Base-by-base conservation (phyloP, 176 grass and related monocot genomes). In the Oryza officinalis region DNA sequence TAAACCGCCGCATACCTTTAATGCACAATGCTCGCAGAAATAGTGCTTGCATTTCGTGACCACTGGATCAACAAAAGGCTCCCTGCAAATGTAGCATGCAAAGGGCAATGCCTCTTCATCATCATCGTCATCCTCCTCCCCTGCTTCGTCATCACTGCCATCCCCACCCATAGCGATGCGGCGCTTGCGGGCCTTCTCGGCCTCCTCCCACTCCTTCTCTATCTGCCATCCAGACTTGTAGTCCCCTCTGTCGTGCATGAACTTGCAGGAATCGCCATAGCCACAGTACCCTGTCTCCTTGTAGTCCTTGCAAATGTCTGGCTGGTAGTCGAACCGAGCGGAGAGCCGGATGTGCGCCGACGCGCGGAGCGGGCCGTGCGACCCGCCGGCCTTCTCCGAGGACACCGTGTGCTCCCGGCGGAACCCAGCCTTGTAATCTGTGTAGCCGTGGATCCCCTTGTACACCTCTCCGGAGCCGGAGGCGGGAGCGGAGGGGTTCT, bases 211-310 rank as follows among this genome's bases (percentile, higher is more conserved):
- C 27, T 98, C 96, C 87, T 86, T 95, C 85, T 98, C 93, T 75
- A 98, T 26, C 85, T 98, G 96, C 93, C 96, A 98, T n/a, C 96
- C 93, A 8, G 96, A 95, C 74, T 98, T 98, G 75, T 98, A 98
- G 73, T 98, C 93, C 68, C 93, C 93, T 77, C 93, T 80, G 63
- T 93, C 96, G 33, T 98, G 96, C 96, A 98, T 93, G 82, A 98
- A 98, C 79, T 98, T 98, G 87, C 92, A 98, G n/a, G 96, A 91
- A 65, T 98, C 96, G 1, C 91, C 96, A 30, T 93, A 98, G 0
- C 96, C 96, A 9, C 93, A 98, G 46, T 95, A 95, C 9, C 96
- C 96, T 5, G 93, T 98, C 87, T 98, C 96, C 87, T 98, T 98
- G 57, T 98, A 98, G 60, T 98, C 96, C 91, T 98, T 95, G 75